Evolutionary conservation across 768 basidiomycete species (phyloP).

Genomic region (Mrakia gelida): DNA sequence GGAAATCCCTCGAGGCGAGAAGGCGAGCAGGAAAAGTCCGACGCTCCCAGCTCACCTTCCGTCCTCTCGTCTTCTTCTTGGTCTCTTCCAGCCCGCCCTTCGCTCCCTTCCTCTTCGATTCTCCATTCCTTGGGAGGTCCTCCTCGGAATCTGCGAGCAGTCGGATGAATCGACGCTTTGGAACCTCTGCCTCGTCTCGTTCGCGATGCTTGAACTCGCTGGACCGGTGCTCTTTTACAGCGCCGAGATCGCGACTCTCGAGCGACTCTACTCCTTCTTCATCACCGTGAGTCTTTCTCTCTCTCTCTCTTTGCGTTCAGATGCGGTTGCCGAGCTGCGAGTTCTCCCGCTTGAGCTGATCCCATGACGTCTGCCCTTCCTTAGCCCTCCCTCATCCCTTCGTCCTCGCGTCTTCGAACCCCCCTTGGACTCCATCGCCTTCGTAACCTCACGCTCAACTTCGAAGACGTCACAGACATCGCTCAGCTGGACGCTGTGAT

Average conservation of each 20-base stretch:
- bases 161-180: not conserved
- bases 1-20: no score
- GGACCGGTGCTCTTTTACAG: not conserved
- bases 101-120: conserved; percentile 61
- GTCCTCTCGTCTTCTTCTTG: no score
- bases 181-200: not conserved
- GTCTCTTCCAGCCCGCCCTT: conserved; percentile 54
- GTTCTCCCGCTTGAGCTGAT: not conserved
- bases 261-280: not conserved
- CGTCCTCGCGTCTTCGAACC: not conserved
- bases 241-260: not conserved
- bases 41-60: no score
- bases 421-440: not conserved
- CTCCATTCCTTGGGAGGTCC: conserved; percentile 59
- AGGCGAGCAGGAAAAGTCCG: no score
- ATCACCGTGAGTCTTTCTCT: not conserved
- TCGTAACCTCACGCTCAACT: not conserved
- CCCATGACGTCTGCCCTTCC: not conserved
- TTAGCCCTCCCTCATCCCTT: not conserved
- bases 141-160: not conserved
- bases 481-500: no score
- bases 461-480: no score
- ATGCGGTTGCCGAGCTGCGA: no score
- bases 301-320: no score
- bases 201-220: not conserved